phyloP scores from a whole-genome alignment of 1,284 basidiomycete genomes.

The Sporisorium graminicola region DNA sequence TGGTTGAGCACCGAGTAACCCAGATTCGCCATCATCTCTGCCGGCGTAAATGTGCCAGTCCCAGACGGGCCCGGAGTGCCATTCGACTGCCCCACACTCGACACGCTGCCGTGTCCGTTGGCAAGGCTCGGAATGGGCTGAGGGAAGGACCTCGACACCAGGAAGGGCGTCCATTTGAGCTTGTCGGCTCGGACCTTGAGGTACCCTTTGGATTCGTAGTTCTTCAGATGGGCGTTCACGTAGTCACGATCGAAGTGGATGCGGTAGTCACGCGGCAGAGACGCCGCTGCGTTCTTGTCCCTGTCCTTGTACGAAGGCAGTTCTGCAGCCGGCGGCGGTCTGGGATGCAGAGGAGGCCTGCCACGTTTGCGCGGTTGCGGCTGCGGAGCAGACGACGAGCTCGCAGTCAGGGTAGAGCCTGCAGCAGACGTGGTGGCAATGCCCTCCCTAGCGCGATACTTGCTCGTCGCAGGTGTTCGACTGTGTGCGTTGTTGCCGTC shows the following conservation, averaged over 20 bases:
- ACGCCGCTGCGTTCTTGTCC: constrained; percentile 70
- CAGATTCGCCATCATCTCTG: constrained; percentile 46
- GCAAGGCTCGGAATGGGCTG: constrained; percentile 25
- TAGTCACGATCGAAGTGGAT: constrained; percentile 81
- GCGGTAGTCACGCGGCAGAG: constrained; percentile 80
- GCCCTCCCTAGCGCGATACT: constrained; percentile 51
- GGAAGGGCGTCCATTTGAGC: constrained; percentile 94
- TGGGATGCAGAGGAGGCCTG: constrained; percentile 29
- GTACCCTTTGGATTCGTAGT: constrained; percentile 84
- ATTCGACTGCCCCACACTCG: constrained; percentile 15
- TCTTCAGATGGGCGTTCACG: constrained; percentile 78
- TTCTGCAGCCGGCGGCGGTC: constrained; percentile 24
- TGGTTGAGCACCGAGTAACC: constrained; percentile 43
- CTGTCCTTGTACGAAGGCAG: constrained; percentile 43
- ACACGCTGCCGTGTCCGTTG: constrained; percentile 11
- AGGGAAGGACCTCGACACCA: constrained; percentile 75
- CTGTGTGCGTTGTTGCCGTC: constrained; percentile 55
- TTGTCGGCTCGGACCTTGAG: constrained; percentile 83
- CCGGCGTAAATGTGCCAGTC: constrained; percentile 31
- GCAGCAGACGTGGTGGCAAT: constrained; percentile 9
- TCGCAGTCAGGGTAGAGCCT: neutral
- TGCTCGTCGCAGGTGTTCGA: constrained; percentile 54
- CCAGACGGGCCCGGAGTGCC: constrained; percentile 33
- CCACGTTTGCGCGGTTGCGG: constrained; percentile 39
- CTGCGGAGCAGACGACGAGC: neutral